phyloP scores from a whole-genome alignment of 2,329 filamentous ascomycete genomes.

The Orbilia javanica region DNA sequence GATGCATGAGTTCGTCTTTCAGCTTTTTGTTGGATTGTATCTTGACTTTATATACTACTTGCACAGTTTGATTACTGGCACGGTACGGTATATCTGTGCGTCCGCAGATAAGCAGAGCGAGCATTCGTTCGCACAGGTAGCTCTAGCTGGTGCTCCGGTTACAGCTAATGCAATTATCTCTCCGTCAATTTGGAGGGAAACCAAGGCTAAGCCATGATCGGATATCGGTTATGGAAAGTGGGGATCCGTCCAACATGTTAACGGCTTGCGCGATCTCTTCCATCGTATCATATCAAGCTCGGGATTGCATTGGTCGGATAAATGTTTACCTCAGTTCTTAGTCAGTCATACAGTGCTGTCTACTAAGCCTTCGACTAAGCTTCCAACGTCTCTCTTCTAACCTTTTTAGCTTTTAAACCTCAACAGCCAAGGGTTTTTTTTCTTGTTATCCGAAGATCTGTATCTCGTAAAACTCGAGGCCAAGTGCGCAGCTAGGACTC shows the following conservation, averaged over 20 bases:
- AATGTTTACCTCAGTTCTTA: conserved; percentile 48
- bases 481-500: conserved; percentile 7
- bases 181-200: too few species aligned
- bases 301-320: conserved; percentile 39
- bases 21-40: background rate
- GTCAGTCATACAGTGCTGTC: conserved; percentile 13
- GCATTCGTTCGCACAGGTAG: too few species aligned
- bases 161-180: background rate
- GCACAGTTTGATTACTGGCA: background rate
- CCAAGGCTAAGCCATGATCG: background rate
- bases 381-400: background rate
- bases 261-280: too few species aligned
- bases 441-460: background rate
- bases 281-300: too few species aligned
- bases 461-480: background rate
- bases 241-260: background rate
- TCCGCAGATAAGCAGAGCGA: conserved; percentile 34
- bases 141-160: background rate
- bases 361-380: background rate
- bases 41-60: conserved; percentile 39
- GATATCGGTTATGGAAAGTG: conserved; percentile 7
- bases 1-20: background rate
- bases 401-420: conserved; percentile 1
- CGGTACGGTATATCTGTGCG: background rate
- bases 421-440: conserved; percentile 12